Percentiles rank a stretch among this genome's conserved stretches.
These are phyloP conservation scores for Fusarium sp. DNA, from an alignment of 2,329 filamentous ascomycete species.

Conservation along the genomic window DNA sequence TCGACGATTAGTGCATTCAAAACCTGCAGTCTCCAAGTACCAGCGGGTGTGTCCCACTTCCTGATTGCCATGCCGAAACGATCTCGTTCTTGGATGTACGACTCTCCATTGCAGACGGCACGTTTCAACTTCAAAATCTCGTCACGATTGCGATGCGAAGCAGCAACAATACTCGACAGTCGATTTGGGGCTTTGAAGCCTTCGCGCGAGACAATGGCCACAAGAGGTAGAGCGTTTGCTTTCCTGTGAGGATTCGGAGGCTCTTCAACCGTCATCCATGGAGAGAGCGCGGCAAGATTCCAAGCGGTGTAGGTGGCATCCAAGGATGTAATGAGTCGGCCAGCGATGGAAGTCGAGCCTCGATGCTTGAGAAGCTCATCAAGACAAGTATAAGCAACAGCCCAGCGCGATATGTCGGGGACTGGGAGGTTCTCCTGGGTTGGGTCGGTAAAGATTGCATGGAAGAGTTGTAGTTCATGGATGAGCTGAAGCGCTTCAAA, in stretches of 20 bases:
- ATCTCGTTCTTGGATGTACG: conserved; percentile 65
- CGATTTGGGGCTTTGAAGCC: conserved; percentile 85
- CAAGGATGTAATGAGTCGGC: conserved; percentile 67
- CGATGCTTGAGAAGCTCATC: conserved; percentile 58
- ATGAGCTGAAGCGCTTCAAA: conserved; percentile 71
- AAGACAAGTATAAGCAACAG: conserved; percentile 71
- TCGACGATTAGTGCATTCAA: conserved; percentile 75
- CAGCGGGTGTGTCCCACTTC: conserved; percentile 70
- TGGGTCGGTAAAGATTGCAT: conserved; percentile 79
- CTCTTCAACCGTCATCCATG: conserved; percentile 70
- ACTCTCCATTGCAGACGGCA: conserved; percentile 58
- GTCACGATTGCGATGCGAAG: conserved; percentile 69
- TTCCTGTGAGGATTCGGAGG: conserved; percentile 59
- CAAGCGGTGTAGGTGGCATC: conserved; percentile 79
- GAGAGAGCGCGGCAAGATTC: conserved; percentile 78
- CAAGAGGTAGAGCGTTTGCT: conserved; percentile 60
- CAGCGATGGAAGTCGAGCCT: conserved; percentile 59
- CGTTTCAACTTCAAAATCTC: conserved; percentile 73
- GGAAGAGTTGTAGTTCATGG: conserved; percentile 73
- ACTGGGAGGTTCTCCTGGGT: conserved; percentile 59
- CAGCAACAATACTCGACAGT: conserved; percentile 72
- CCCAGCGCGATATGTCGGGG: conserved; percentile 71
- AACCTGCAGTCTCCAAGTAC: conserved; percentile 77
- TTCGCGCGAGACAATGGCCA: conserved; percentile 70
- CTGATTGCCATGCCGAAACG: conserved; percentile 79